These are phyloP conservation scores for Mycena galopus DNA, from an alignment of 768 basidiomycete genomes.

Conservation along the genomic window DNA sequence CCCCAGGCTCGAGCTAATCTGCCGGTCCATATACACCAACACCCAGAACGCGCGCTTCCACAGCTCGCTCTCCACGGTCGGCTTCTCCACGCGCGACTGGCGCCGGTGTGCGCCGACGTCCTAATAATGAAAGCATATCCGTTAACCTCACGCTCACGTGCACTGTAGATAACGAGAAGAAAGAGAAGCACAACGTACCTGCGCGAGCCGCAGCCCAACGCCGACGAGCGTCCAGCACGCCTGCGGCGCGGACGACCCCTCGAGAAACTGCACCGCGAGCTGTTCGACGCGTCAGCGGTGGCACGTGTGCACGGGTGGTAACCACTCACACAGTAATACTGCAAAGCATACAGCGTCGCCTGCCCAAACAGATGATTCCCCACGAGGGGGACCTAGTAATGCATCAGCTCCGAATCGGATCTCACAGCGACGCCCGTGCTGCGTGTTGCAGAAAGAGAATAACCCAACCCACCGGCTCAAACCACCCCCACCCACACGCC, in stretches of 20 bases:
- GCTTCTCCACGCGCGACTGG: constrained; percentile 44
- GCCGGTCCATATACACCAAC: constrained; percentile 53
- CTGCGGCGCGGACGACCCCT: constrained; percentile 70
- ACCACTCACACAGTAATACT: constrained; percentile 67
- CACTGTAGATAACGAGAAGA: background rate
- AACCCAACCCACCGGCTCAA: constrained; percentile 63
- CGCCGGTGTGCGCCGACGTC: constrained; percentile 80
- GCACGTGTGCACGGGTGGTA: constrained; percentile 40
- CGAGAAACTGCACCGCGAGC: constrained; percentile 66
- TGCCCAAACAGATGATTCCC: constrained; percentile 72
- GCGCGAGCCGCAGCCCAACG: constrained; percentile 39
- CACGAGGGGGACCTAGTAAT: constrained; percentile 59
- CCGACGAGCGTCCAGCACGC: constrained; percentile 78
- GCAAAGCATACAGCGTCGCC: constrained; percentile 80
- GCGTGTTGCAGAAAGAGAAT: background rate
- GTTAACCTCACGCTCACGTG: background rate
- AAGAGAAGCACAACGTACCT: constrained; percentile 2
- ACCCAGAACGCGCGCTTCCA: constrained; percentile 80
- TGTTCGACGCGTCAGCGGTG: background rate
- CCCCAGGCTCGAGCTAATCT: constrained; percentile 68
- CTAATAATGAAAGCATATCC: constrained; percentile 46
- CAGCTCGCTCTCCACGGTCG: constrained; percentile 72
- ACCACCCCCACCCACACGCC: constrained; percentile 76
- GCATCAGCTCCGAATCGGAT: background rate
- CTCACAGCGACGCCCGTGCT: constrained; percentile 1